Evolutionary conservation across 352 stramenopile genomes (phyloP), one percentile per base, ranked within the genome.

Genomic region (Phytophthora fragariae): DNA sequence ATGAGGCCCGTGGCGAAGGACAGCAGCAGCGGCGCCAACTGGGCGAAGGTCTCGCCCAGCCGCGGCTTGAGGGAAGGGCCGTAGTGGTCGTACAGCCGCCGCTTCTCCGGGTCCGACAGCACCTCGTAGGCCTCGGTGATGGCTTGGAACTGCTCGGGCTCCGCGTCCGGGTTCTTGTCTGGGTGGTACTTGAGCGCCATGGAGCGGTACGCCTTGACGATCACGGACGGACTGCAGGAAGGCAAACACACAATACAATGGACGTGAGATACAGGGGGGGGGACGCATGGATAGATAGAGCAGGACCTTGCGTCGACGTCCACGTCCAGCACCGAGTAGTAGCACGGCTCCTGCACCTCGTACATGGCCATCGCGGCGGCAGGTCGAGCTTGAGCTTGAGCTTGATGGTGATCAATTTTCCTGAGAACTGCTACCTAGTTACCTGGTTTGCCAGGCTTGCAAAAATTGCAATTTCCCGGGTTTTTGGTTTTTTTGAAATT

Each of bases 161-260:
- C 81, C 2, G 89, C 92, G 47, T 88, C 89, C 12, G 89, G 93
- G 77, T 99, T 99, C 82, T 99, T 99, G 81, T 99, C 97, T 2
- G 97, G 97, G 65, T 99, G 97, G n/a, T 98, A 92, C 79, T 98
- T 92, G 35, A 98, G 85, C 65, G 90, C 93, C 62, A 98, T 83
- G 54, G 88, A 87, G 57, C 98, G 97, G 77, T 99, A 99, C 5
- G 97, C 94, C 56, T 94, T 91, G 72, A 98, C 98, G 60, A 99
- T 98, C 54, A 97, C 94, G 6, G 97, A 82, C 33, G 95, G 76
- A 70, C 88, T 99, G 39, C 44, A 19, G n/a, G 44, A 19, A 29
- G 12, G 19, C 17, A 55, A 5, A 49, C 8, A 24, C 24, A 24
- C 41, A 46, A 14, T 29, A 33, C 3, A 66, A 72, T 53, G 54